Evolutionary conservation across 78 protist species (phyloP), one percentile per base, ranked within the genome.

Genomic region (Chrysochromulina tobinii): DNA sequence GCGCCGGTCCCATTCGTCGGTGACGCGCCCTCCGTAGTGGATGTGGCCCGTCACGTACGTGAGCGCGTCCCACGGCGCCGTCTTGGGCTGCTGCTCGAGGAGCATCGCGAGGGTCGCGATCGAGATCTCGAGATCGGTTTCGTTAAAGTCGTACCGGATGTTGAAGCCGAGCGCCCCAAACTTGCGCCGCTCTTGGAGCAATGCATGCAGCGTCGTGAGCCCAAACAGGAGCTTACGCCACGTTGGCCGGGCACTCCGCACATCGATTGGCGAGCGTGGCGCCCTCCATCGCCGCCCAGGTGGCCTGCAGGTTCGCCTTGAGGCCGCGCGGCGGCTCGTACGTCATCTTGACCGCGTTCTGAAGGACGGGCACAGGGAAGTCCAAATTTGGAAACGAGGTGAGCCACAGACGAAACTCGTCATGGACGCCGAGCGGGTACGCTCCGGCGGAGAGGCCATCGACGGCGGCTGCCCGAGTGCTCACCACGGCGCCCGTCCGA

Each of bases 81-180:
- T 7, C 9, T 7, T 7, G 38, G 14, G 83, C 21, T n/a, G 54
- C 50, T 18, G 69, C 25, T 90, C 90, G 64, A 96, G 79, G 64
- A 87, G 50, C 54, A 18, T 0, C 11, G 17, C 18, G 50, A 97
- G 87, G 67, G 94, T 95, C 38, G 50, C 15, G 64, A 92, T 50
- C 66, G 90, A 91, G 27, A 94, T 89, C 21, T 57, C 73, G 79
- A 96, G 81, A 87, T 97, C 99, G 3, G 91, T 55, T 11, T 87
- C 81, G 85, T 92, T 94, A 91, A 95, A 97, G 51, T 94, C 99
- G 87, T 97, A 97, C 67, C 88, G 91, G 18, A 96, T 93, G 93
- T 96, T 96, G 94, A 92, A 97, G 23, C 98, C 99, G 12, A 96
- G 89, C 17, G 97, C 88, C 20, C 98, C 97, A 25, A 94, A 97